Evolutionary conservation across 805 yeast genomes (phyloP), one percentile per base, ranked within the genome.

Genomic region (Suhomyces emberorum): DNA sequence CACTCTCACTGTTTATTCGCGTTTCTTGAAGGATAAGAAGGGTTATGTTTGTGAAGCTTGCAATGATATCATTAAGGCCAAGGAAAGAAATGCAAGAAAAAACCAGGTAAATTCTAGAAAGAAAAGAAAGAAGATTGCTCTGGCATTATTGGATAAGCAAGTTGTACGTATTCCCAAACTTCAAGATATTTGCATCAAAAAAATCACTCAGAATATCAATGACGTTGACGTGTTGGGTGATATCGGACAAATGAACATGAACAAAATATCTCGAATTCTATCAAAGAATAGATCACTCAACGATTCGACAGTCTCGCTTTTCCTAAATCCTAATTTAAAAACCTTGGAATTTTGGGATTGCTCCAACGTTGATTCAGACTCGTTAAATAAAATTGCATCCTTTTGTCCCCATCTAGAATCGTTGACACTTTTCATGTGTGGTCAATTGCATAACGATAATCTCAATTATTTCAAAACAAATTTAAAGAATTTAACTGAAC

Each of bases 331-430:
- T 0, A 69, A 72, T 11, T 55, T 79, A 32, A 73, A 61, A 37
- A 56, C 62, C 3, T 61, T 93, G 19, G 84, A 84, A 43, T 79
- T 93, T 44, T 87, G 95, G 88, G 99, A 93, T 61, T 93, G 99
- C 57, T 88, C 96, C 0, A 79, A 78, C 32, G 69, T 93, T 12
- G 76, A 78, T 16, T 70, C 73, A 27, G 82, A 76, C 42, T 75
- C 93, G 0, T 72, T 81, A 42, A 74, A 76, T 48, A 70, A 78
- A 44, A 77, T 93, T 25, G 88, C 89, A 0, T 70, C 95, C 0
- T 83, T 65, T 54, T 86, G 96, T 47, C 96, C 96, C 0, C 69
- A 81, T 18, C 43, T 93, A 3, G 79, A 75, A 45, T 57, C 69
- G 1, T 56, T 93, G 29, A 81, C 81, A 0, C 63, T 93, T 30